Conservation (phyloP, 495 filamentous ascomycete genomes). For the Neurospora discreta region DNA sequence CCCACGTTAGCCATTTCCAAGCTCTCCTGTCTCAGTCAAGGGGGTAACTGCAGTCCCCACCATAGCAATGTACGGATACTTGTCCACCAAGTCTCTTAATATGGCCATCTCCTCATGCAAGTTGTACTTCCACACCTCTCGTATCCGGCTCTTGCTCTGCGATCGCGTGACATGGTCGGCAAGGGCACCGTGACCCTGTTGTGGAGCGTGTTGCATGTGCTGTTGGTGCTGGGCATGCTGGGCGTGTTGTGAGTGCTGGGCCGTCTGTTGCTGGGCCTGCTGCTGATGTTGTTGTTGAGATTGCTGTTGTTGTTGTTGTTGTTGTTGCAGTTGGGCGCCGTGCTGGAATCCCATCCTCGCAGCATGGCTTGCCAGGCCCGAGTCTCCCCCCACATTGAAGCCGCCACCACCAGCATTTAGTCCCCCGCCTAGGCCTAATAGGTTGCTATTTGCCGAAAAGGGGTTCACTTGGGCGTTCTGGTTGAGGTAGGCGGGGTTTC, state of each 20-base stretch:
- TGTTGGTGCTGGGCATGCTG: conserved; percentile 14
- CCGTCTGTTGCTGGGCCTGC: conserved; percentile 46
- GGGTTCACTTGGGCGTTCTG: conserved; percentile 57
- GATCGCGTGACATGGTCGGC: conserved; percentile 31
- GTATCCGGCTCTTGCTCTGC: conserved; percentile 61
- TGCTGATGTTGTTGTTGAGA: conserved; percentile 20
- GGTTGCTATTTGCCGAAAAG: conserved; percentile 49
- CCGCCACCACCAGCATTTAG: conserved; percentile 30
- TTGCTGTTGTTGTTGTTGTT: conserved; percentile 26
- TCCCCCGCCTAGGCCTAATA: conserved; percentile 46
- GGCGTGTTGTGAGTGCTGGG: conserved; percentile 21
- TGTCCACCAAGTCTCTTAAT: conserved; percentile 69
- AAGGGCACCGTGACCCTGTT: conserved; percentile 39
- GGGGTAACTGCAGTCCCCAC: conserved; percentile 36
- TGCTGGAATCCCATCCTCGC: conserved; percentile 78
- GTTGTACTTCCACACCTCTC: conserved; percentile 91
- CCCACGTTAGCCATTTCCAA: conserved; percentile 13
- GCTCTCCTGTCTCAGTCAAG: background rate
- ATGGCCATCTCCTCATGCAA: conserved; percentile 79
- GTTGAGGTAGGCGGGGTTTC: conserved; percentile 37
- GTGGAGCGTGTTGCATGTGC: conserved; percentile 33
- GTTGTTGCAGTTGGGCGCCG: conserved; percentile 62
- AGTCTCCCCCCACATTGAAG: conserved; percentile 55
- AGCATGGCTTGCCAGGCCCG: conserved; percentile 80
- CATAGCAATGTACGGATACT: conserved; percentile 93